A percentile compares a stretch with the other conserved stretches of the same genome.
These are phyloP conservation scores for Theileria sp. DNA, from an alignment of 169 alveolate genomes.

Conservation along the genomic window DNA sequence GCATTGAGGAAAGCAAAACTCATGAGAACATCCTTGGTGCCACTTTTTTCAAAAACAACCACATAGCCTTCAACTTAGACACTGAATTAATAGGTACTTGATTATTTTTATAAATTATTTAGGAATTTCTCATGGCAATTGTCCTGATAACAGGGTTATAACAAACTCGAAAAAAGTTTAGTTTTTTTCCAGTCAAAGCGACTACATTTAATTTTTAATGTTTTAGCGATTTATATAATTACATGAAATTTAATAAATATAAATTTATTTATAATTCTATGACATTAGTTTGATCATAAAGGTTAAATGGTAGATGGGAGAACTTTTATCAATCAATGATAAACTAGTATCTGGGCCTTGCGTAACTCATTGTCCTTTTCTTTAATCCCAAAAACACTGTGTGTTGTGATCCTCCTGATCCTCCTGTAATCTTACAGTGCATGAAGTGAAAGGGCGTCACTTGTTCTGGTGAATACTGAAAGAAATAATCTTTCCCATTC, in stretches of 20 bases:
- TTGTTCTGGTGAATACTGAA: constrained; percentile 40
- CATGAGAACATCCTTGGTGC: constrained; percentile 72
- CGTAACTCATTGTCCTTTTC: not conserved
- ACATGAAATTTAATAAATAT: too few species aligned
- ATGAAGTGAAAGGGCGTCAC: constrained; percentile 18
- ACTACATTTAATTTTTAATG: not conserved
- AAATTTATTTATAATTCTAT: not conserved
- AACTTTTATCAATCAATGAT: not conserved
- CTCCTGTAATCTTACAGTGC: constrained; percentile 18
- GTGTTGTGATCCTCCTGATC: constrained; percentile 68
- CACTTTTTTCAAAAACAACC: constrained; percentile 72
- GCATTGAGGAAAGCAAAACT: constrained; percentile 63
- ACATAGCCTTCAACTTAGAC: constrained; percentile 62
- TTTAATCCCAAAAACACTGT: constrained; percentile 42
- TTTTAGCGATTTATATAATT: too few species aligned
- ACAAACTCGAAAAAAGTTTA: not conserved
- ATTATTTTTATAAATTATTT: not conserved
- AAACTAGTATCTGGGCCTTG: not conserved
- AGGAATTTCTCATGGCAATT: constrained; percentile 23
- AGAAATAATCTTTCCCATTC: constrained; percentile 51
- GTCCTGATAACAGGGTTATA: not conserved
- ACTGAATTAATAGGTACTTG: constrained; percentile 51
- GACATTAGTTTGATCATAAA: not conserved
- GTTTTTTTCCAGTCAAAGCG: not conserved
- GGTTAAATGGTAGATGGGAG: not conserved